Evolutionary conservation across 257 asterid species (phyloP).

Genomic region (Forsythia viridissima): DNA sequence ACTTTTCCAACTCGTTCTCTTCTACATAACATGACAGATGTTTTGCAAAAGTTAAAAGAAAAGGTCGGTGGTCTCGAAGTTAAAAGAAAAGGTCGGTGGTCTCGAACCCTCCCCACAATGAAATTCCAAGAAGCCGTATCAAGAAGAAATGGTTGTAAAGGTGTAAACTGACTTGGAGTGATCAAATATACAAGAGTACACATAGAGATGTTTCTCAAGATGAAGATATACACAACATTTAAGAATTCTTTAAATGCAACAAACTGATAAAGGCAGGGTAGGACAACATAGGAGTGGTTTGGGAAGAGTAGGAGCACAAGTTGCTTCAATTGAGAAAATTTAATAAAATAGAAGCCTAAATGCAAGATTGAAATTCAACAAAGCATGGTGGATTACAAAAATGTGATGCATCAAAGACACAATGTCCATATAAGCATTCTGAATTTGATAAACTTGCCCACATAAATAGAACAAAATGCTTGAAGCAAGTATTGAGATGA

Average conservation of each 20-base stretch:
- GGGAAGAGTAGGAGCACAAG: not conserved
- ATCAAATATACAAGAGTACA: not conserved
- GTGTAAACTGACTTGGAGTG: not conserved
- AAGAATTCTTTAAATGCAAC: not conserved
- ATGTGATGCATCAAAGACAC: not conserved
- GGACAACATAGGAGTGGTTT: not conserved
- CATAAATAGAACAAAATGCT: constrained; percentile 52
- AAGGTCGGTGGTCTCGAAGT: not conserved
- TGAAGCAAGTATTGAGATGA: constrained; percentile 60
- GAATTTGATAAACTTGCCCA: constrained; percentile 27
- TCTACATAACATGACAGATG: not conserved
- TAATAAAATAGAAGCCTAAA: too few species aligned
- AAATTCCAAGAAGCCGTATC: not conserved
- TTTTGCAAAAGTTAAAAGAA: not conserved
- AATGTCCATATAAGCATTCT: not conserved
- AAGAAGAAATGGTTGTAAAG: not conserved
- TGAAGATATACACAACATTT: too few species aligned
- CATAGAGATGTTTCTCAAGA: not conserved
- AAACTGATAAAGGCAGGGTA: not conserved
- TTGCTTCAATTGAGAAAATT: not conserved
- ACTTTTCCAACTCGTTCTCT: too few species aligned
- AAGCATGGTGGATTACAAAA: too few species aligned
- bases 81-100: not conserved
- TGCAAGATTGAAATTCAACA: not conserved
- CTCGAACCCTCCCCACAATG: not conserved